Percentiles rank a stretch among this genome's conserved stretches.
Evolutionary conservation across 805 yeast species (phyloP).

Genomic region (Candida easanensis): DNA sequence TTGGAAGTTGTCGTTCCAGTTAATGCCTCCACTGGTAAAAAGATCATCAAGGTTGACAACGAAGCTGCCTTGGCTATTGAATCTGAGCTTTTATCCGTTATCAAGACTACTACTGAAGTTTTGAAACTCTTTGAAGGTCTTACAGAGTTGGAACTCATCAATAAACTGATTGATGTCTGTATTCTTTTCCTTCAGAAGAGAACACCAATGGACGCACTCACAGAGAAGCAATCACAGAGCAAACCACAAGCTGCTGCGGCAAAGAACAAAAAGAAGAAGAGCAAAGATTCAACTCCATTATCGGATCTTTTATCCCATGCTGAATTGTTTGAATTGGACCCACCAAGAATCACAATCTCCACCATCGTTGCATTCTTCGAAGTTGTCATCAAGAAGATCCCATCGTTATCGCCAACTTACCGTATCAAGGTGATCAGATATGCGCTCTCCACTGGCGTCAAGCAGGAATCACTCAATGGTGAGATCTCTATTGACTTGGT

Average conservation of each 20-base stretch:
- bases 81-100: conserved; percentile 32
- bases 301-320: conserved; percentile 70
- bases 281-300: conserved; percentile 44
- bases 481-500: conserved; percentile 26
- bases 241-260: conserved; percentile 30
- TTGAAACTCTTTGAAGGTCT: conserved; percentile 36
- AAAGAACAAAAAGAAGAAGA: conserved; percentile 42
- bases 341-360: conserved; percentile 36
- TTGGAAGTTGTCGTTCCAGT: conserved; percentile 63
- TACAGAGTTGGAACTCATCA: conserved; percentile 49
- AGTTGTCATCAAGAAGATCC: conserved; percentile 43
- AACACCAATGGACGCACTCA: conserved; percentile 29
- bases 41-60: conserved; percentile 38
- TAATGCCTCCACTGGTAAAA: conserved; percentile 33
- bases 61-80: conserved; percentile 31
- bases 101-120: conserved; percentile 27
- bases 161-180: conserved; percentile 58
- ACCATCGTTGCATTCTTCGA: conserved; percentile 42
- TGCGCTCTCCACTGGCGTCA: conserved; percentile 36
- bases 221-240: conserved; percentile 30
- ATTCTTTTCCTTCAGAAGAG: conserved; percentile 37
- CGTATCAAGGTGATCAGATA: conserved; percentile 55
- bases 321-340: conserved; percentile 46
- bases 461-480: conserved; percentile 28
- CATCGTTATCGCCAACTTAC: conserved; percentile 57